phyloP scores from a whole-genome alignment of 176 grass and related monocot species.

The Eragrostis nindensis region DNA sequence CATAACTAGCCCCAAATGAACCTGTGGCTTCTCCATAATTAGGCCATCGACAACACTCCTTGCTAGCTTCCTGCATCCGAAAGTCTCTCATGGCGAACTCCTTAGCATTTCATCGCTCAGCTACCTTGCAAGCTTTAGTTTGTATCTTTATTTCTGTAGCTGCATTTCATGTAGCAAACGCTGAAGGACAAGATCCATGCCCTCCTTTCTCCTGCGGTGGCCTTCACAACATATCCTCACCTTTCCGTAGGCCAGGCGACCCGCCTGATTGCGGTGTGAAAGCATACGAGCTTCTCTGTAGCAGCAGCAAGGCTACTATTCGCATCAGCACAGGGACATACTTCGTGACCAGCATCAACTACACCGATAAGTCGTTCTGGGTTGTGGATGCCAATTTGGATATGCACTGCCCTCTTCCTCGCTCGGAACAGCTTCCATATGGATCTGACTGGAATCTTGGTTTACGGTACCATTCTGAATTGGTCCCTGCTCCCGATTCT shows the following conservation, averaged over 20 bases:
- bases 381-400: conserved; percentile 39
- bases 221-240: conserved; percentile 11
- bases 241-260: conserved; percentile 47
- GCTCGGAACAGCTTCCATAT: background rate
- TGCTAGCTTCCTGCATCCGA: background rate
- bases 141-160: background rate
- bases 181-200: background rate
- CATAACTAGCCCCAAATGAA: background rate
- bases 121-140: background rate
- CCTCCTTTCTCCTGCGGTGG: background rate
- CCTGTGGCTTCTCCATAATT: background rate
- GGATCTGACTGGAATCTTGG: background rate
- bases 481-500: fast-evolving
- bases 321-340: conserved; percentile 22
- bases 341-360: conserved; percentile 46
- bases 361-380: background rate
- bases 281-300: conserved; percentile 37
- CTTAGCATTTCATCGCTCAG: background rate
- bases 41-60: background rate
- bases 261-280: conserved; percentile 20
- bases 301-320: conserved; percentile 29
- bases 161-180: conserved; percentile 1
- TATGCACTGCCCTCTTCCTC: conserved; percentile 29
- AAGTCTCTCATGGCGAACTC: conserved; percentile 2
- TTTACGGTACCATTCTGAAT: fast-evolving